Evolutionary conservation across 306 rosid species (phyloP).

Genomic region (Rosa chinensis): DNA sequence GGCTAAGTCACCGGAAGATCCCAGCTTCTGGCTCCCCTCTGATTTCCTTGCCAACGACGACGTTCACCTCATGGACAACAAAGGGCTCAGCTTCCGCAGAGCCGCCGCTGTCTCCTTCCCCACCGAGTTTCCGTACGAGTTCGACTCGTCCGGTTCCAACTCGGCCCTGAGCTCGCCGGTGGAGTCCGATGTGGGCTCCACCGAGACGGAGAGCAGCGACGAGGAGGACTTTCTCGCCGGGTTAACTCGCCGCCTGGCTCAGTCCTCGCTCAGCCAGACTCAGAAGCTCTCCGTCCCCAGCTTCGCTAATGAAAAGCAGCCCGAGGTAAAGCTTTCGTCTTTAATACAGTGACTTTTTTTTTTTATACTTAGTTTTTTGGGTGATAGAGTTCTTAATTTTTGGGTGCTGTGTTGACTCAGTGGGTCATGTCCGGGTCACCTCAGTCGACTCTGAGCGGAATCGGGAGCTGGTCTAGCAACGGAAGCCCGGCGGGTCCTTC

Average conservation of each 20-base stretch:
- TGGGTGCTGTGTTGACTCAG: conserved; percentile 14
- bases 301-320: conserved; percentile 21
- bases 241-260: conserved; percentile 61
- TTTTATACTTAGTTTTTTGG: too few species aligned
- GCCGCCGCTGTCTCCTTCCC: conserved; percentile 34
- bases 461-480: conserved; percentile 70
- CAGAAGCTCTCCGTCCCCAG: conserved; percentile 38
- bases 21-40: conserved; percentile 43
- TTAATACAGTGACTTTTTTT: neutral
- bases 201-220: conserved; percentile 59
- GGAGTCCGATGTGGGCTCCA: conserved; percentile 47
- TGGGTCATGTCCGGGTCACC: conserved; percentile 60
- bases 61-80: conserved; percentile 18
- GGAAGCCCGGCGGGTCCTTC: conserved; percentile 70
- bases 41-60: conserved; percentile 29
- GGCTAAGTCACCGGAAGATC: conserved; percentile 34
- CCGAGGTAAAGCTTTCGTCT: conserved; percentile 48
- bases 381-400: neutral
- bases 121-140: conserved; percentile 72
- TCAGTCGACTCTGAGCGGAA: conserved; percentile 68
- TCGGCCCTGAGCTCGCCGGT: conserved; percentile 45
- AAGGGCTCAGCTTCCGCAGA: neutral
- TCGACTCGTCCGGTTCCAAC: conserved; percentile 37
- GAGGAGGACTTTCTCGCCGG: conserved; percentile 65
- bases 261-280: conserved; percentile 44